A percentile compares a stretch with the other conserved stretches of the same genome.
These are phyloP conservation scores for Lentinula guzmanii DNA, from an alignment of 768 basidiomycete genomes.

Conservation along the genomic window DNA sequence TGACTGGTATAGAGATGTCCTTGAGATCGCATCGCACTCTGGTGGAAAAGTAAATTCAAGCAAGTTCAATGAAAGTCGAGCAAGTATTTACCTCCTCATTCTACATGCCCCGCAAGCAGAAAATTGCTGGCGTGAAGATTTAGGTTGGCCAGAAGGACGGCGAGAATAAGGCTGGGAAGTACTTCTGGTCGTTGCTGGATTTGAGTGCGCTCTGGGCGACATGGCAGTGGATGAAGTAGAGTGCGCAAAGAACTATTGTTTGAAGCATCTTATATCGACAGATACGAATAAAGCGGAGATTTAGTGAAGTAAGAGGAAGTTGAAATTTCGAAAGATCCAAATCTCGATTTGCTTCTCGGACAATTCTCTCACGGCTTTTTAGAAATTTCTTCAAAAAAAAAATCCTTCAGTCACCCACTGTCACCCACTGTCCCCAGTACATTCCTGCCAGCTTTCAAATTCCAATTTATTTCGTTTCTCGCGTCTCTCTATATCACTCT, in stretches of 20 bases:
- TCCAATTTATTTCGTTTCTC: neutral
- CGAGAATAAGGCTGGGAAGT: slow-evolving; percentile 33
- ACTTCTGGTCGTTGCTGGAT: slow-evolving; percentile 23
- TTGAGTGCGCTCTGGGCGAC: slow-evolving; percentile 46
- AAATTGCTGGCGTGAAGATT: slow-evolving; percentile 78
- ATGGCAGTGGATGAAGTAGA: slow-evolving; percentile 30
- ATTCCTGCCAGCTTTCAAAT: neutral
- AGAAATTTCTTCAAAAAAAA: neutral
- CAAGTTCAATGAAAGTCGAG: neutral
- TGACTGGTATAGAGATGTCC: slow-evolving; percentile 56
- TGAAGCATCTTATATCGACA: slow-evolving; percentile 4
- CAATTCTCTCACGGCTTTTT: neutral
- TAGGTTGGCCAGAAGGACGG: slow-evolving; percentile 54
- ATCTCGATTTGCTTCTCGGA: neutral
- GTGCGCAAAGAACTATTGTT: slow-evolving; percentile 17
- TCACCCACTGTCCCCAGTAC: neutral
- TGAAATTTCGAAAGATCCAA: neutral
- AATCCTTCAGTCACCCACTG: neutral
- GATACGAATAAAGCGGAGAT: slow-evolving; percentile 9
- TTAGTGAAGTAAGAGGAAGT: neutral
- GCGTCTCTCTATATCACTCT: neutral
- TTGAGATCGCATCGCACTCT: slow-evolving; percentile 95
- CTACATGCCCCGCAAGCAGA: slow-evolving; percentile 94
- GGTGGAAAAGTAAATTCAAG: slow-evolving; percentile 7
- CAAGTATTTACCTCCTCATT: slow-evolving; percentile 59